phyloP scores from a whole-genome alignment of 2,329 filamentous ascomycete species.

The Fusarium sp. region DNA sequence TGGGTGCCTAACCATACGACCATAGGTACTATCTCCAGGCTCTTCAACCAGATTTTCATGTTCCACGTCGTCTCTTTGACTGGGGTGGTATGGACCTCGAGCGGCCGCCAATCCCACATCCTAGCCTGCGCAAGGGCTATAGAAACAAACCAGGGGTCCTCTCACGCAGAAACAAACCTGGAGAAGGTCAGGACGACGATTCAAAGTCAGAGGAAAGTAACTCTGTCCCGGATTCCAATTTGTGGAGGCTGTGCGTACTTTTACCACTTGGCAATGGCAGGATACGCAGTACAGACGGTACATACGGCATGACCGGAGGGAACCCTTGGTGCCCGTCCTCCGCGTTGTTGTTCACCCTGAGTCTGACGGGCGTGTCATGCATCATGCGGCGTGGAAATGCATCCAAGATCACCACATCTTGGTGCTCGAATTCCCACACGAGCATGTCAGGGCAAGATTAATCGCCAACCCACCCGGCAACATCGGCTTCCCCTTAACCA shows the following conservation, averaged over 20 bases:
- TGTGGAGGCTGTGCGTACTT: constrained; percentile 23
- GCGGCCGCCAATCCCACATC: constrained; percentile 6
- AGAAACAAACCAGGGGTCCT: constrained; percentile 15
- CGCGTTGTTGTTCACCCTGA: not conserved
- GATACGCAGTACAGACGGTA: not conserved
- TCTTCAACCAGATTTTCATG: not conserved
- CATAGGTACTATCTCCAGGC: not conserved
- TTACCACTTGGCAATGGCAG: not conserved
- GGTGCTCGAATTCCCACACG: constrained; percentile 5
- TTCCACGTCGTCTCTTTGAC: not conserved
- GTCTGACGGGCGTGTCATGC: not conserved
- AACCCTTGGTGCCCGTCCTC: not conserved
- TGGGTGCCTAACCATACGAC: not conserved
- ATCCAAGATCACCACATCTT: constrained; percentile 7
- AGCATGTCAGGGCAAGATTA: constrained; percentile 22
- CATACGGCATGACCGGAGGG: not conserved
- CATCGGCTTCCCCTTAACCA: constrained; percentile 29
- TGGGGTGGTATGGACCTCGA: not conserved
- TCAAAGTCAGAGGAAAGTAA: constrained; percentile 3
- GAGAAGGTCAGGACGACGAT: constrained; percentile 20
- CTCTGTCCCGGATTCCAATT: constrained; percentile 6
- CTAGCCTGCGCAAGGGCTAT: not conserved
- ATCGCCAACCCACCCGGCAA: constrained; percentile 24
- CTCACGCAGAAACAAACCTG: constrained; percentile 15
- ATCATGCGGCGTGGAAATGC: constrained; percentile 1